Conservation (phyloP, 768 basidiomycete genomes). For the Rhodotorula taiwanensis region DNA sequence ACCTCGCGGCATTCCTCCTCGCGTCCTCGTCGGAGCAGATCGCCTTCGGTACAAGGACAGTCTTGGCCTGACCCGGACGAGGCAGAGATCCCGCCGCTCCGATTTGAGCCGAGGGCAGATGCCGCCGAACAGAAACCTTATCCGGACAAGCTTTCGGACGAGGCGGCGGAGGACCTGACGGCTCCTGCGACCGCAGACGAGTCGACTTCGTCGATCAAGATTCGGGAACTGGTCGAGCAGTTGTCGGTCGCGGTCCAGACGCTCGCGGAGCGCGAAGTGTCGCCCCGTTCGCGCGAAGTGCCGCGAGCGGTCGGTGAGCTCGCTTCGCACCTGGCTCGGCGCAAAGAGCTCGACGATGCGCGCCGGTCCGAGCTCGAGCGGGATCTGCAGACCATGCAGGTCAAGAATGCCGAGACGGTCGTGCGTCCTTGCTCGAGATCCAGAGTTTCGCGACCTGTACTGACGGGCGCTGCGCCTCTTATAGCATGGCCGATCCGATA, state of each 20-base stretch:
- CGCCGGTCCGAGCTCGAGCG: conserved; percentile 11
- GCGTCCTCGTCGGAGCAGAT: too few species aligned
- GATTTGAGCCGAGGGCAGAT: too few species aligned
- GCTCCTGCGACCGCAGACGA: too few species aligned
- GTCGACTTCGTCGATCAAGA: not conserved
- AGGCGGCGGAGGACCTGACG: too few species aligned
- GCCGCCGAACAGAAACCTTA: too few species aligned
- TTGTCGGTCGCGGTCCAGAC: conserved; percentile 7
- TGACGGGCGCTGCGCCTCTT: too few species aligned
- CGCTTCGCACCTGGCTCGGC: not conserved
- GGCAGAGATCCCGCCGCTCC: not conserved
- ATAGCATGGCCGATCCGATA: not conserved
- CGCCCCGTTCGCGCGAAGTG: not conserved
- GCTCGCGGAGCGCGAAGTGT: not conserved
- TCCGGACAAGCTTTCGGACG: too few species aligned
- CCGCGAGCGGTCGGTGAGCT: not conserved
- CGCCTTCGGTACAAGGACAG: too few species aligned
- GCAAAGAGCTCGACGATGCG: conserved; percentile 15
- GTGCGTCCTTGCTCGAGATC: not conserved
- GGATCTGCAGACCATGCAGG: conserved; percentile 15
- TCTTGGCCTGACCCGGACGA: not conserved
- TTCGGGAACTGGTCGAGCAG: conserved; percentile 9
- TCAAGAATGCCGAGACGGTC: not conserved
- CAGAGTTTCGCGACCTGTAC: not conserved
- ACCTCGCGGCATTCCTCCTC: not conserved